Conservation (phyloP, 352 stramenopile genomes). For the Pythium periplocum region DNA sequence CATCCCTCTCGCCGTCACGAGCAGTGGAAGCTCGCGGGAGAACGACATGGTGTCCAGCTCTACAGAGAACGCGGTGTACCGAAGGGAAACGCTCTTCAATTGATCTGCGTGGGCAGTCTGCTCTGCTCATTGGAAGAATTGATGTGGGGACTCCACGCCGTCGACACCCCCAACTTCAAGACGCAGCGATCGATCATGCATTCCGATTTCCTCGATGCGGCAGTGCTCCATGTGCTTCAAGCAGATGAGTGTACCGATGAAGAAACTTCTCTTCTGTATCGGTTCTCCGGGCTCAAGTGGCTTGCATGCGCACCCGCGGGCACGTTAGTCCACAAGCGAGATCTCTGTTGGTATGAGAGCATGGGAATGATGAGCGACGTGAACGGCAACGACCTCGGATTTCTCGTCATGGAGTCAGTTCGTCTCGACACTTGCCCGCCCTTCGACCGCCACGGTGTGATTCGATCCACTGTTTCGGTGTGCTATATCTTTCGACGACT, state of each 20-base stretch:
- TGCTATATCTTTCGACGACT: constrained; percentile 62
- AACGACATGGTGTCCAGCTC: constrained; percentile 43
- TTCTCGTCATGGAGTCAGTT: constrained; percentile 55
- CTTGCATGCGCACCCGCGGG: constrained; percentile 33
- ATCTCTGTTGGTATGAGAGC: constrained; percentile 62
- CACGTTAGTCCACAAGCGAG: constrained; percentile 60
- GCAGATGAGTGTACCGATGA: constrained; percentile 45
- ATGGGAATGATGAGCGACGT: constrained; percentile 43
- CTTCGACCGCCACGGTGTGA: constrained; percentile 50
- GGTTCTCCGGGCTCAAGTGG: constrained; percentile 61
- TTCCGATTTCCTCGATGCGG: constrained; percentile 44
- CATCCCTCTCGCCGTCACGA: constrained; percentile 46
- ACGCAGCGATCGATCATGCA: constrained; percentile 64
- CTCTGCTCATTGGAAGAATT: constrained; percentile 49
- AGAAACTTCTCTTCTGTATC: constrained; percentile 44
- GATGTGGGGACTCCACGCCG: constrained; percentile 53
- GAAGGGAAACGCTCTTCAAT: constrained; percentile 43
- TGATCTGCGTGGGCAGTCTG: constrained; percentile 44
- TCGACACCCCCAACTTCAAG: constrained; percentile 38
- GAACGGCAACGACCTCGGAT: constrained; percentile 51
- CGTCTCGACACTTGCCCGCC: constrained; percentile 43
- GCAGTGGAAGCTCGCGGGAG: constrained; percentile 55
- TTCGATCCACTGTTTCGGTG: constrained; percentile 41
- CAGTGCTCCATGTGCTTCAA: constrained; percentile 52
- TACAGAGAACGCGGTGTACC: constrained; percentile 50